Conservation (phyloP, 2,329 filamentous ascomycete species). For the Trichoderma aggressivum region DNA sequence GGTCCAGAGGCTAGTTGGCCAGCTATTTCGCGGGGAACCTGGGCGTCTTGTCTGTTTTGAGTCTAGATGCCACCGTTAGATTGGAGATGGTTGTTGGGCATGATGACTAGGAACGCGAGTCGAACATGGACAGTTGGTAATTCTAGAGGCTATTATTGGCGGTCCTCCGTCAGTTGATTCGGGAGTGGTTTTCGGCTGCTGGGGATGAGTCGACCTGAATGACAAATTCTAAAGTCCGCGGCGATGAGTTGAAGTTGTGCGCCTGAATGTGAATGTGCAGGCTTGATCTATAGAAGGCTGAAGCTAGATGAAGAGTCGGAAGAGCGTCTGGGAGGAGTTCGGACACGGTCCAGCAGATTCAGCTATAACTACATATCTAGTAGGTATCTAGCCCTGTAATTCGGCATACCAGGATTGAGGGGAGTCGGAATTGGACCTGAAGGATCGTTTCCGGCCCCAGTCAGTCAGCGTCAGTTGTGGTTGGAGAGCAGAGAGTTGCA, state of each 20-base stretch:
- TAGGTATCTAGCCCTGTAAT: too few relatives aligned
- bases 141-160: background rate
- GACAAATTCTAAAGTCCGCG: background rate
- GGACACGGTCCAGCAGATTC: background rate
- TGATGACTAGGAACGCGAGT: background rate
- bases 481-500: background rate
- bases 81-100: background rate
- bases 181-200: slow-evolving; percentile 2
- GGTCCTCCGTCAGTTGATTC: background rate
- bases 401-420: background rate
- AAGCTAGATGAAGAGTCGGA: background rate
- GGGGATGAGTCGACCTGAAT: background rate
- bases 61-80: background rate
- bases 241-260: too few relatives aligned
- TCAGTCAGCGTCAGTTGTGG: background rate
- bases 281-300: background rate
- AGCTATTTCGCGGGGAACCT: background rate
- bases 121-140: background rate
- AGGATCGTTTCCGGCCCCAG: background rate
- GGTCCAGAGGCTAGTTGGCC: background rate
- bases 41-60: background rate
- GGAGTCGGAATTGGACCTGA: background rate
- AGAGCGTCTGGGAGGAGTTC: background rate
- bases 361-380: too few relatives aligned
- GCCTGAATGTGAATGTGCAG: background rate